A percentile compares a stretch with the other conserved stretches of the same genome.
phyloP scores from a whole-genome alignment of 306 rosid genomes.

The Quercus wislizeni region DNA sequence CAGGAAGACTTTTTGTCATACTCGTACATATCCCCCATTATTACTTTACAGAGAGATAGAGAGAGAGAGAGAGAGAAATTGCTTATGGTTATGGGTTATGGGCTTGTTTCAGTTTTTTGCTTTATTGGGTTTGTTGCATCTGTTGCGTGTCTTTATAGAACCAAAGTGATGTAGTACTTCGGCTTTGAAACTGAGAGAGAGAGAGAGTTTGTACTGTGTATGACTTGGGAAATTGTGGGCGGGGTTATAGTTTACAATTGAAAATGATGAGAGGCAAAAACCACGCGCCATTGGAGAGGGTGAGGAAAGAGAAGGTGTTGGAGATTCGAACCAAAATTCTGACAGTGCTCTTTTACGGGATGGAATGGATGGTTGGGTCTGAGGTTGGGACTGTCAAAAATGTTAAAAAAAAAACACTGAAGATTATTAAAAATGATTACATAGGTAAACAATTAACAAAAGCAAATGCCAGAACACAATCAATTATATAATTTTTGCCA shows the following conservation, averaged over 20 bases:
- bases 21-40: conserved; percentile 47
- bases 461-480: no score
- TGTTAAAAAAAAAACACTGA: not conserved
- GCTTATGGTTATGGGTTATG: conserved; percentile 10
- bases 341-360: conserved; percentile 6
- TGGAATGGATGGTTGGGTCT: not conserved
- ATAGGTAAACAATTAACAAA: no score
- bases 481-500: no score
- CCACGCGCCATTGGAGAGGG: conserved; percentile 31
- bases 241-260: conserved; percentile 22
- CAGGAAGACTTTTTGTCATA: conserved; percentile 27
- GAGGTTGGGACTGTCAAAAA: not conserved
- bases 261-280: not conserved
- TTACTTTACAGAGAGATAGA: conserved; percentile 5
- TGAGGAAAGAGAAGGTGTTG: not conserved
- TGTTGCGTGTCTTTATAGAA: conserved; percentile 14
- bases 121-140: conserved; percentile 18
- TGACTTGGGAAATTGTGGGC: conserved; percentile 34
- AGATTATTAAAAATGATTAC: not conserved
- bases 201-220: not conserved
- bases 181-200: conserved; percentile 21
- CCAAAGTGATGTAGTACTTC: conserved; percentile 22
- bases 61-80: not conserved
- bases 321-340: not conserved
- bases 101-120: not conserved